Evolutionary conservation across 768 basidiomycete species (phyloP), one percentile per base, ranked within the genome.

Genomic region (Calvatia gigantea): DNA sequence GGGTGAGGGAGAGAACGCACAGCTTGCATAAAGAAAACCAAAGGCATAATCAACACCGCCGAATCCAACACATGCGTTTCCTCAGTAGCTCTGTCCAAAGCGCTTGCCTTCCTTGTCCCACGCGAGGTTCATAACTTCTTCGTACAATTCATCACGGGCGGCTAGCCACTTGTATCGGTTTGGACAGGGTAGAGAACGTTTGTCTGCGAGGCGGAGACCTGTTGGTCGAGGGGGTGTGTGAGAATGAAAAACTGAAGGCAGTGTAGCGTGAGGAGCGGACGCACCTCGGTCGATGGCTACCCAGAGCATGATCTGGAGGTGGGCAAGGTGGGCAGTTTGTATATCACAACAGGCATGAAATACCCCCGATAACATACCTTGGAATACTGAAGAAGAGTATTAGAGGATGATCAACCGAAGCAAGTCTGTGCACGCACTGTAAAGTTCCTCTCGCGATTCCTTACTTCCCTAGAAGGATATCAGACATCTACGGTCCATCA

Each of bases 1-100:
- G 17, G 33, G 17, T 9, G 27, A 27, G 49, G 15, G 46, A 21
- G 27, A 39, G 7, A 37, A 31, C 85, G 61, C 60, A 89, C 89
- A 17, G 85, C 83, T 37, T 88, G 86, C 67, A 87, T 87, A 75
- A 97, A 96, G 76, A 96, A 97, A 29, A 93, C 89, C 33, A 94
- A 77, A 1, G 94, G 94, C 89, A 93, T 94, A 63, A 95, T 93
- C 42, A 94, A 75, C 47, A 97, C 84, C 12, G 94, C 86, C 12
- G 91, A 89, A 67, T 98, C 96, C 19, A 98, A 68, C 8, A 89
- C 78, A 41, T 87, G 76, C 0, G 76, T 84, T 58, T 92, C 89
- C 63, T 98, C 96, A 69, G n/a, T 94, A 99, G 64, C 87, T 87
- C 72, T 99, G 95, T 19, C 85, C 87, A 63, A 94, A 95, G 68